Evolutionary conservation across 768 basidiomycete species (phyloP).

Genomic region (Gautieria morchelliformis): DNA sequence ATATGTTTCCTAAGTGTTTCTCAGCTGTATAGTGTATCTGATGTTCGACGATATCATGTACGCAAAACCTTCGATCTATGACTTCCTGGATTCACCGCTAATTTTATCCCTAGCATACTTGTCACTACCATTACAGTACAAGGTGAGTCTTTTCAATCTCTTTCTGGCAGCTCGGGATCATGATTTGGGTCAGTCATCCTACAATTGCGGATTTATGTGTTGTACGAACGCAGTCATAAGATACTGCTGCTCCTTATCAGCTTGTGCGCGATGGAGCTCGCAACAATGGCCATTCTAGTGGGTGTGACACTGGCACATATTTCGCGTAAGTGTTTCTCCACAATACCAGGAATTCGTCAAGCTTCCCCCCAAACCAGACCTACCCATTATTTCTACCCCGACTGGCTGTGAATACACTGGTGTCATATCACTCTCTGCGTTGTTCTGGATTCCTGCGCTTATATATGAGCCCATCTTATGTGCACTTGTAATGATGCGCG

Average conservation of each 20-base stretch:
- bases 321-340: slow-evolving; percentile 13
- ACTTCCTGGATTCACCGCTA: too few relatives aligned
- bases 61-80: too few relatives aligned
- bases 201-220: not conserved
- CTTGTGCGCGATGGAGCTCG: slow-evolving; percentile 18
- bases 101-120: too few relatives aligned
- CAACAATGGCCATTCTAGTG: slow-evolving; percentile 22
- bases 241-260: slow-evolving; percentile 8
- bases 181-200: not conserved
- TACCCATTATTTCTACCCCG: slow-evolving; percentile 15
- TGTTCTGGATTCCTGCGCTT: slow-evolving; percentile 19
- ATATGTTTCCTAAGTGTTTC: too few relatives aligned
- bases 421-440: slow-evolving; percentile 13
- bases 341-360: too few relatives aligned
- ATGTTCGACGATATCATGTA: too few relatives aligned
- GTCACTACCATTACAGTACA: too few relatives aligned
- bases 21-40: too few relatives aligned
- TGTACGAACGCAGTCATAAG: not conserved
- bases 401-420: slow-evolving; percentile 17
- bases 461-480: slow-evolving; percentile 19
- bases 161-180: too few relatives aligned
- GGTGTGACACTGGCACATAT: slow-evolving; percentile 18
- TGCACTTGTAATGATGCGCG: slow-evolving; percentile 15
- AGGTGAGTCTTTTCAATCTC: too few relatives aligned
- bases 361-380: slow-evolving; percentile 4